Evolutionary conservation across 2,329 filamentous ascomycete species (phyloP).

Genomic region (Lasiodiplodia theobromae): DNA sequence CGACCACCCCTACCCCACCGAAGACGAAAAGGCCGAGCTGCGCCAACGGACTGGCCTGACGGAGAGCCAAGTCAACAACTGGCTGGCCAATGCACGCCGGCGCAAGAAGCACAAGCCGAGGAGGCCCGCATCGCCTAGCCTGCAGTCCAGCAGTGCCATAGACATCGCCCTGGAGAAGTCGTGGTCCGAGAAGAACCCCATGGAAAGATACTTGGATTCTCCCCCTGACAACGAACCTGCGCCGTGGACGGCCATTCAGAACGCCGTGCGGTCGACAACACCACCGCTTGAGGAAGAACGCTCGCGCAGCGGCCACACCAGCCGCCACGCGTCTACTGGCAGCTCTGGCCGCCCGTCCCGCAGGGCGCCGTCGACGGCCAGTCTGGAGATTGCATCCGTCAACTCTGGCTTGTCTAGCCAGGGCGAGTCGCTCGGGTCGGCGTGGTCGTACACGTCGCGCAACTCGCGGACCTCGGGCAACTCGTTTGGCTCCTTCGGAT

Average conservation of each 20-base stretch:
- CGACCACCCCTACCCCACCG: slow-evolving; percentile 85
- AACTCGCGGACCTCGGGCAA: slow-evolving; percentile 66
- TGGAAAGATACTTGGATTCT: slow-evolving; percentile 74
- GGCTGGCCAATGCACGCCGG: slow-evolving; percentile 88
- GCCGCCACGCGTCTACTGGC: slow-evolving; percentile 58
- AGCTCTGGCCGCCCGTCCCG: slow-evolving; percentile 58
- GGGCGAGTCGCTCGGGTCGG: slow-evolving; percentile 61
- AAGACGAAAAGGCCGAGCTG: slow-evolving; percentile 83
- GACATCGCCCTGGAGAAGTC: slow-evolving; percentile 74
- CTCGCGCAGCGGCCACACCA: slow-evolving; percentile 43
- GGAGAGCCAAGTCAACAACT: slow-evolving; percentile 86
- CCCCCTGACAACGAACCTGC: slow-evolving; percentile 75
- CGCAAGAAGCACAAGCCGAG: slow-evolving; percentile 77
- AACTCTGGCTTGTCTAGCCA: slow-evolving; percentile 57
- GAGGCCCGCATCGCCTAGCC: slow-evolving; percentile 72
- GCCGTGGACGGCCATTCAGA: slow-evolving; percentile 67
- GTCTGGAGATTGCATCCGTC: slow-evolving; percentile 59
- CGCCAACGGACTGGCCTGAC: slow-evolving; percentile 81
- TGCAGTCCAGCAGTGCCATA: slow-evolving; percentile 66
- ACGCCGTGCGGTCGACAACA: slow-evolving; percentile 59
- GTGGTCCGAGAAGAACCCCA: slow-evolving; percentile 65
- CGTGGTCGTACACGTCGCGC: slow-evolving; percentile 64
- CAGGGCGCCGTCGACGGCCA: slow-evolving; percentile 61
- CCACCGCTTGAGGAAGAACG: slow-evolving; percentile 43
- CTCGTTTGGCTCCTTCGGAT: slow-evolving; percentile 45